Base-by-base conservation (phyloP, 2,329 filamentous ascomycete genomes). In the Xylaria sp. region DNA sequence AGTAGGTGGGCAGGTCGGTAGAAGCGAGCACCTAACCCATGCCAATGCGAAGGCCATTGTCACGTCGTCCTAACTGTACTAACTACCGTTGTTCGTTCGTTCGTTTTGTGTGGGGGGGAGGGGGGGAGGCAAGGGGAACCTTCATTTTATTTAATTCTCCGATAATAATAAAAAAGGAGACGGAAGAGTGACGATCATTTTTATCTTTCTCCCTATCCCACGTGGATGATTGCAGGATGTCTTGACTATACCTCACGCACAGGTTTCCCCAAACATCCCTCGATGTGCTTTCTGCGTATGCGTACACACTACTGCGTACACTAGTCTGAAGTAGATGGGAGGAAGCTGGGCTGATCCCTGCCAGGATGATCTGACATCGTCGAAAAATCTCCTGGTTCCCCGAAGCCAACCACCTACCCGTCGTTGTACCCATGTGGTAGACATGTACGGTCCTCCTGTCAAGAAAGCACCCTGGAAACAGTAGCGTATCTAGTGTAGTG, bases 221-320 rank as follows among this genome's bases (percentile, higher is more conserved):
- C 66, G 62, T 68, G 66, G 62, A 59, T 62, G 53, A 56, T 66
- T 45, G 65, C 56, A 65, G 58, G 22, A 42, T 44, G 20, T 31
- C 5, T 60, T 15, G 5, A 53, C n/a, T 29, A 11, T 36, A 44
- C 3, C 5, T 22, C n/a, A n/a, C n/a, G n/a, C n/a, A n/a, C 13
- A 2, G 20, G 42, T 15, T 20, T 27, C 36, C 36, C 25, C 36
- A 29, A 29, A 55, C 36, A 5, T 42, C 36, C n/a, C 22, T 42
- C 36, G 53, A 29, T 29, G 36, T 13, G 25, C 36, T 55, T 42
- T 55, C n/a, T 42, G 51, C 47, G 47, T n/a, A n/a, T n/a, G n/a
- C n/a, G n/a, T n/a, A n/a, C n/a, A n/a, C n/a, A n/a, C n/a, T n/a
- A n/a, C n/a, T n/a, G n/a, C 15, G 3, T 45, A n/a, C 44, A 47